Evolutionary conservation across 305 asterid genomes (phyloP).

Genomic region (Withania somnifera): DNA sequence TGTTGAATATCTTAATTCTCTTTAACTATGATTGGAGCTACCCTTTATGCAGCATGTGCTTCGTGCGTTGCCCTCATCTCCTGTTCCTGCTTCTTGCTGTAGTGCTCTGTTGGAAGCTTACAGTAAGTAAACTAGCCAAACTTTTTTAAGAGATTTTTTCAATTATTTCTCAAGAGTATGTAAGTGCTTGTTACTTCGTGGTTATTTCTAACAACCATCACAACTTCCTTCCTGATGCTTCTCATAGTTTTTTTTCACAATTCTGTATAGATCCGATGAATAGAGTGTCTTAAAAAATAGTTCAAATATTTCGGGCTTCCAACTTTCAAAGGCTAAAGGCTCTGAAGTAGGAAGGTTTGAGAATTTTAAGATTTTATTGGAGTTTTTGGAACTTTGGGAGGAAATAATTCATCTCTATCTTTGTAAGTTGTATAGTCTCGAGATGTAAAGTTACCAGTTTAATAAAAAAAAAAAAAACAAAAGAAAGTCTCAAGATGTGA

Average conservation of each 20-base stretch:
- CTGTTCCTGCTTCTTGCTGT: constrained; percentile 99
- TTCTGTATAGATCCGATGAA: not conserved
- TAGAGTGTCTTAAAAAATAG: not conserved
- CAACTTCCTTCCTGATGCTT: not conserved
- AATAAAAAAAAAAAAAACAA: too few relatives aligned
- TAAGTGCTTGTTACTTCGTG: not conserved
- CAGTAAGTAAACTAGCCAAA: constrained; percentile 38
- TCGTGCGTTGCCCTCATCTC: constrained; percentile 98
- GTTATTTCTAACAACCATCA: not conserved
- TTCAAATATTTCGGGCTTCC: not conserved
- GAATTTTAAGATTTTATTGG: not conserved
- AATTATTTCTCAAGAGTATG: not conserved
- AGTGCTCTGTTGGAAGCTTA: constrained; percentile 89
- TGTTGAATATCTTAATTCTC: not conserved
- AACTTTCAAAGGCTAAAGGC: not conserved
- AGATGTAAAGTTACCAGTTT: not conserved
- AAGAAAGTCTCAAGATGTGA: not conserved
- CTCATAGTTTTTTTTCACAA: not conserved
- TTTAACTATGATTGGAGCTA: constrained; percentile 5
- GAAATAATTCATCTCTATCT: not conserved
- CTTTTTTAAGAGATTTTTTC: not conserved
- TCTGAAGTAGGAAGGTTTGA: not conserved
- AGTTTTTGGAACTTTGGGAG: not conserved
- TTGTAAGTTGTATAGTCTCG: not conserved
- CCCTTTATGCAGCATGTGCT: constrained; percentile 77